A percentile compares a stretch with the other conserved stretches of the same genome.
These are phyloP conservation scores for Nicotiana knightiana DNA, from an alignment of 257 asterid species.

Conservation along the genomic window DNA sequence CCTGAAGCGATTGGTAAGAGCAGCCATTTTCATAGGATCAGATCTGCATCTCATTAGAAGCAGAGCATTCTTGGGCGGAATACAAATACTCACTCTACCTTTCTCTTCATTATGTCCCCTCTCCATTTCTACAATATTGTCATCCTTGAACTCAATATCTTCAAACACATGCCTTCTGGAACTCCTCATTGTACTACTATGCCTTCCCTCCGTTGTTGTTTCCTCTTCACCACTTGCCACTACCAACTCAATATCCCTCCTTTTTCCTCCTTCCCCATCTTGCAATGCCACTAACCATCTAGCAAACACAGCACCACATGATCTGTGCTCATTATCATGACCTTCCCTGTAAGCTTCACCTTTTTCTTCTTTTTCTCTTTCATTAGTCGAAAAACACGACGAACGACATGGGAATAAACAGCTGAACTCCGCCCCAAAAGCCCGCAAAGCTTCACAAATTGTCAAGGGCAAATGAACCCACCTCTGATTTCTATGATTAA, in stretches of 20 bases:
- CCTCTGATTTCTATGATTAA: slow-evolving; percentile 64
- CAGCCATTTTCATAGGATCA: slow-evolving; percentile 89
- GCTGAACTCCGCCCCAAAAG: slow-evolving; percentile 68
- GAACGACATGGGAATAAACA: slow-evolving; percentile 75
- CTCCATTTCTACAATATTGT: slow-evolving; percentile 35
- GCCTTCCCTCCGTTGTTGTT: slow-evolving; percentile 12
- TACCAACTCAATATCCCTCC: slow-evolving; percentile 81
- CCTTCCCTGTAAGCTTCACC: slow-evolving; percentile 6
- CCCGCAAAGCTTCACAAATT: slow-evolving; percentile 74
- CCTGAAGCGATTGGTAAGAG: slow-evolving; percentile 56
- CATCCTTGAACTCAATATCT: slow-evolving; percentile 67
- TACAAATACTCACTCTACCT: slow-evolving; percentile 66
- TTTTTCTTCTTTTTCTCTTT: slow-evolving; percentile 38
- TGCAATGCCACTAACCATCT: slow-evolving; percentile 77
- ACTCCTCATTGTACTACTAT: slow-evolving; percentile 32
- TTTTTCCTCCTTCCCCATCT: slow-evolving; percentile 57
- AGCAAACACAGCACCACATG: slow-evolving; percentile 69
- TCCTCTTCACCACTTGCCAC: slow-evolving; percentile 65
- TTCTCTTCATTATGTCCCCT: slow-evolving; percentile 33
- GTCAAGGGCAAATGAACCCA: slow-evolving; percentile 92
- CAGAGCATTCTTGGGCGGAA: slow-evolving; percentile 94
- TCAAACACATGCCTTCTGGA: slow-evolving; percentile 83
- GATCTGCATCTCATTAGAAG: slow-evolving; percentile 94
- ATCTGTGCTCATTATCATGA: slow-evolving; percentile 25
- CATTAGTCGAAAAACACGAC: slow-evolving; percentile 49